These are phyloP conservation scores for Podaxis rugospora DNA, from an alignment of 768 basidiomycete species.

Conservation along the genomic window DNA sequence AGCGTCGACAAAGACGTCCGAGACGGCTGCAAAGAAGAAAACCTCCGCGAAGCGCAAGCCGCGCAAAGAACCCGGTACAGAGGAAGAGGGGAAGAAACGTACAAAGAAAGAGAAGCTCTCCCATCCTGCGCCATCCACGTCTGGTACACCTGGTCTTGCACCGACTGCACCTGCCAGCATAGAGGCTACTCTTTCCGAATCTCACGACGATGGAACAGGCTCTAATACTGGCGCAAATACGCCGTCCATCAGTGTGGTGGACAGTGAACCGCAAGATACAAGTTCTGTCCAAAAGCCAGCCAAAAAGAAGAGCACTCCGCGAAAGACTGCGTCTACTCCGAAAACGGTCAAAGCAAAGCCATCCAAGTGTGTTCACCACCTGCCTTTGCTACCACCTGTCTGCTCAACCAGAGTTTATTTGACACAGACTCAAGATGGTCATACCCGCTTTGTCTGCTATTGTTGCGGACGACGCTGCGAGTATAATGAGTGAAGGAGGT, in stretches of 20 bases:
- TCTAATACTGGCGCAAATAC: slow-evolving; percentile 18
- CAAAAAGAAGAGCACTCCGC: slow-evolving; percentile 38
- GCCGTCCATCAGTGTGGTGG: slow-evolving; percentile 18
- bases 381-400: neutral
- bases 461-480: slow-evolving; percentile 40
- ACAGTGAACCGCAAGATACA: slow-evolving; percentile 11
- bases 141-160: slow-evolving; percentile 30
- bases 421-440: slow-evolving; percentile 26
- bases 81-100: slow-evolving; percentile 42
- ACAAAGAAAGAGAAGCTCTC: slow-evolving; percentile 35
- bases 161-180: slow-evolving; percentile 36
- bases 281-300: slow-evolving; percentile 22
- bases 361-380: slow-evolving; percentile 24
- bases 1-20: slow-evolving; percentile 20
- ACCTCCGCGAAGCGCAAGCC: slow-evolving; percentile 45
- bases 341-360: slow-evolving; percentile 37
- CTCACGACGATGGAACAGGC: slow-evolving; percentile 30
- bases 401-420: slow-evolving; percentile 13
- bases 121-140: slow-evolving; percentile 19
- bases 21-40: slow-evolving; percentile 46
- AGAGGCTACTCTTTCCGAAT: slow-evolving; percentile 34
- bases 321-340: slow-evolving; percentile 22
- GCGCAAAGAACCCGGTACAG: slow-evolving; percentile 47
- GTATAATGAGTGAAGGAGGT: slow-evolving; percentile 59
- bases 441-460: slow-evolving; percentile 28